A percentile compares a stretch with the other conserved stretches of the same genome.
phyloP scores from a whole-genome alignment of 768 basidiomycete species.

The Hypsizygus marmoreus region DNA sequence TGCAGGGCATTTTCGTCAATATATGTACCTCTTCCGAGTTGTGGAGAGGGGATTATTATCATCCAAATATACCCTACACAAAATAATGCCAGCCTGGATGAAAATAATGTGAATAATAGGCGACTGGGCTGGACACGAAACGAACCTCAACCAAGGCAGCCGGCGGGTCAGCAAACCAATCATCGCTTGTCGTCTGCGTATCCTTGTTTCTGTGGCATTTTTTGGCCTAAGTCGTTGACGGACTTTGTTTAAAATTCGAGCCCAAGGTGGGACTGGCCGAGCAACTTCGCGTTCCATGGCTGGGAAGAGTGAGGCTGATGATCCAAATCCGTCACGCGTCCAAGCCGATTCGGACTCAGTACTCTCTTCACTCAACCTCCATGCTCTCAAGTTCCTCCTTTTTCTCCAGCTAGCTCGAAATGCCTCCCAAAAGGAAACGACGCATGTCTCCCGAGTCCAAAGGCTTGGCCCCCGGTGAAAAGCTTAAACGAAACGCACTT shows the following conservation, averaged over 20 bases:
- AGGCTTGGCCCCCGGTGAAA: constrained; percentile 63
- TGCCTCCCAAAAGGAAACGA: constrained; percentile 64
- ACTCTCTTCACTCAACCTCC: constrained; percentile 8
- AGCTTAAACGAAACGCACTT: constrained; percentile 58
- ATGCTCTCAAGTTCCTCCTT: constrained; percentile 13
- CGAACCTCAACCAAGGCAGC: constrained; percentile 39
- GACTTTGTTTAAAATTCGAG: constrained; percentile 19
- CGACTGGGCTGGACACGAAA: constrained; percentile 1
- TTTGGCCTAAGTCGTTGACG: constrained; percentile 20
- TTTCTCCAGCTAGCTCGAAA: constrained; percentile 24
- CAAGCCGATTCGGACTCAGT: constrained; percentile 7
- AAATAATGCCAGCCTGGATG: constrained; percentile 56
- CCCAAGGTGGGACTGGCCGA: constrained; percentile 5
- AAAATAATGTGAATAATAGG: constrained; percentile 7
- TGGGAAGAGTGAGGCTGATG: too few species aligned
- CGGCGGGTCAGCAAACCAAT: constrained; percentile 34
- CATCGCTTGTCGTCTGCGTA: constrained; percentile 46
- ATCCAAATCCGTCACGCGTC: constrained; percentile 10
- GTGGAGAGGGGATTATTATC: constrained; percentile 67
- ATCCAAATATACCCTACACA: constrained; percentile 81
- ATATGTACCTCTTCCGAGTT: constrained; percentile 69
- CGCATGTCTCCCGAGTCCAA: constrained; percentile 45
- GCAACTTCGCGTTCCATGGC: constrained; percentile 3
- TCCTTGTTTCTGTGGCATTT: constrained; percentile 39
- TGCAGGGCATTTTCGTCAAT: constrained; percentile 97